Conservation (phyloP, 371 early-diverging fungal genomes). For the Haplosporangium sp. region DNA sequence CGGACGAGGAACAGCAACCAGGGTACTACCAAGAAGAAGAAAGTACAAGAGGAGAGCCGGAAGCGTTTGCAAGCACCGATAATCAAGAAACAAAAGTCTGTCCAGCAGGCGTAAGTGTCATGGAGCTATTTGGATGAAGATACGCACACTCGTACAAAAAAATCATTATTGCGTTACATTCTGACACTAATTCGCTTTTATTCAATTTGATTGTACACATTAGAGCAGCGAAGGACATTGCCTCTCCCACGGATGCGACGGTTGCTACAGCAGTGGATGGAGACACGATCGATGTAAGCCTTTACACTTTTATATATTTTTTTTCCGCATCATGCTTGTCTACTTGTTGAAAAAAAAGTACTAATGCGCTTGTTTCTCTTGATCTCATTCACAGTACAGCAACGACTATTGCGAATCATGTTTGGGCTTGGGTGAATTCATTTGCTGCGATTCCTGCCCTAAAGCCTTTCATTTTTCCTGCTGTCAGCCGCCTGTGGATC, state of each 20-base stretch:
- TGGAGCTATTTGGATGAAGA: not conserved
- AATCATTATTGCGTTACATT: not conserved
- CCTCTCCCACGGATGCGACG: no score
- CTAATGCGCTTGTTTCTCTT: not conserved
- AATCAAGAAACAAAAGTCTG: conserved; percentile 3
- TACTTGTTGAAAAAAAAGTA: not conserved
- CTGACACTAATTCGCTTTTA: no score
- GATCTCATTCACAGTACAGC: conserved; percentile 49
- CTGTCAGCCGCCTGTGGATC: conserved; percentile 78
- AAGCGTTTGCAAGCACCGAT: conserved; percentile 4
- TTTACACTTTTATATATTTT: not conserved
- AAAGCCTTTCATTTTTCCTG: conserved; percentile 82
- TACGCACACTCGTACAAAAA: not conserved
- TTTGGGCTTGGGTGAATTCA: conserved; percentile 72
- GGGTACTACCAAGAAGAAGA: conserved; percentile 22
- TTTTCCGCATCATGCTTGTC: not conserved
- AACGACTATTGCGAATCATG: conserved; percentile 79
- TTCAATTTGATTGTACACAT: not conserved
- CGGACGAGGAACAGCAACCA: conserved; percentile 21
- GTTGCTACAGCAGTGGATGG: no score
- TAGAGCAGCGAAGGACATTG: no score
- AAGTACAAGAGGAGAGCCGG: conserved; percentile 1
- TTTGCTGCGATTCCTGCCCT: conserved; percentile 85
- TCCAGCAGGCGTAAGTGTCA: conserved; percentile 8
- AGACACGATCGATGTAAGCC: no score